These are phyloP conservation scores for Lactarius indigo DNA, from an alignment of 768 basidiomycete species.

Conservation along the genomic window DNA sequence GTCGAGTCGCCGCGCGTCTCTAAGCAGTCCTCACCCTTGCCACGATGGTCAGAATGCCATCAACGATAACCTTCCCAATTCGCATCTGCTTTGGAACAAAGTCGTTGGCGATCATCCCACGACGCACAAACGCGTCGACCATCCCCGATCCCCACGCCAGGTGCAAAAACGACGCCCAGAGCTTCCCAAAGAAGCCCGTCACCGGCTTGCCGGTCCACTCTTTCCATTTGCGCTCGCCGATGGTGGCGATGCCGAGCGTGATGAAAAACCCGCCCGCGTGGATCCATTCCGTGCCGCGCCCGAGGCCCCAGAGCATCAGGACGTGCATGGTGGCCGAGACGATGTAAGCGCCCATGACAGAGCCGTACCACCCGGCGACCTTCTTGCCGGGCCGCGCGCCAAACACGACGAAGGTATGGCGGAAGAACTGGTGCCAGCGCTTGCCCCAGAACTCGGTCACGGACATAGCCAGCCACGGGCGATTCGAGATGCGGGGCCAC, in stretches of 20 bases:
- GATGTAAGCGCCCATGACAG: conserved; percentile 56
- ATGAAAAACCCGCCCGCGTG: no score
- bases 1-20: background rate
- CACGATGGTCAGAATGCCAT: conserved; percentile 2
- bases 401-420: conserved; percentile 33
- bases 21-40: background rate
- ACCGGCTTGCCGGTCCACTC: conserved; percentile 43
- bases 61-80: conserved; percentile 15
- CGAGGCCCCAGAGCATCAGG: conserved; percentile 57
- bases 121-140: conserved; percentile 23
- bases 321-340: conserved; percentile 60
- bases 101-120: conserved; percentile 18
- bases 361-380: conserved; percentile 47
- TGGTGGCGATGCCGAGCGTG: no score
- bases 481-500: no score
- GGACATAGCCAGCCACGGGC: no score
- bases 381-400: conserved; percentile 35
- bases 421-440: conserved; percentile 40
- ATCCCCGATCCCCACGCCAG: conserved; percentile 38
- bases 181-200: conserved; percentile 45
- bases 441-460: no score
- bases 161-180: conserved; percentile 52
- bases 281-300: conserved; percentile 47
- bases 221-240: no score
- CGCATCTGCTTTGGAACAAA: conserved; percentile 14